Conservation (phyloP, 352 stramenopile species). For the Globisporangium okanoganense region DNA sequence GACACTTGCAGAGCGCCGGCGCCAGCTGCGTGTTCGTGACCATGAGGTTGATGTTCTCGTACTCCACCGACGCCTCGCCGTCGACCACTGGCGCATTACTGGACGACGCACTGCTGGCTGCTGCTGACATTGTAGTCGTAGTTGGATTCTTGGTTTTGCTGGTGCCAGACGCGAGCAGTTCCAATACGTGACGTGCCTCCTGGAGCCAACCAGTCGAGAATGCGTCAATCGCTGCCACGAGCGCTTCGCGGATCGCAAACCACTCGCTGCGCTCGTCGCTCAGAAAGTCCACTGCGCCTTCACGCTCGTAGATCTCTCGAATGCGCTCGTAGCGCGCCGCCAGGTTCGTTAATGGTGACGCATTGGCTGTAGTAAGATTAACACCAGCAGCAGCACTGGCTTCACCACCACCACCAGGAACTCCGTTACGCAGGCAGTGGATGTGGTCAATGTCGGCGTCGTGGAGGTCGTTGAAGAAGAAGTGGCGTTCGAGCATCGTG, state of each 20-base stretch:
- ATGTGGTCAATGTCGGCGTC: slow-evolving; percentile 72
- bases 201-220: slow-evolving; percentile 69
- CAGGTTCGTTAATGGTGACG: background rate
- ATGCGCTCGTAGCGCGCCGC: slow-evolving; percentile 60
- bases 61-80: slow-evolving; percentile 19
- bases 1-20: slow-evolving; percentile 77
- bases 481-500: slow-evolving; percentile 75
- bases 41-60: slow-evolving; percentile 70
- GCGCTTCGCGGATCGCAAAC: slow-evolving; percentile 63
- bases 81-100: background rate
- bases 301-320: slow-evolving; percentile 74
- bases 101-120: background rate
- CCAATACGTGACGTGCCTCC: slow-evolving; percentile 55
- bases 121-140: background rate
- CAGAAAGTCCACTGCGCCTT: slow-evolving; percentile 57
- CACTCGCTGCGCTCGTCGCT: slow-evolving; percentile 58
- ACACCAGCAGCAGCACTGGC: background rate
- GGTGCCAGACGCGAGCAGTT: slow-evolving; percentile 30
- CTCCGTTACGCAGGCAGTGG: slow-evolving; percentile 7
- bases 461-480: slow-evolving; percentile 81
- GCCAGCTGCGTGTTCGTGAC: slow-evolving; percentile 83
- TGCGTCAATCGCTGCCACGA: slow-evolving; percentile 64
- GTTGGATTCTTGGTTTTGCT: background rate
- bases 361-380: background rate
- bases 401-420: background rate